A percentile compares a stretch with the other conserved stretches of the same genome.
These are phyloP conservation scores for Pulveroboletus frians DNA, from an alignment of 768 basidiomycete genomes.

Conservation along the genomic window DNA sequence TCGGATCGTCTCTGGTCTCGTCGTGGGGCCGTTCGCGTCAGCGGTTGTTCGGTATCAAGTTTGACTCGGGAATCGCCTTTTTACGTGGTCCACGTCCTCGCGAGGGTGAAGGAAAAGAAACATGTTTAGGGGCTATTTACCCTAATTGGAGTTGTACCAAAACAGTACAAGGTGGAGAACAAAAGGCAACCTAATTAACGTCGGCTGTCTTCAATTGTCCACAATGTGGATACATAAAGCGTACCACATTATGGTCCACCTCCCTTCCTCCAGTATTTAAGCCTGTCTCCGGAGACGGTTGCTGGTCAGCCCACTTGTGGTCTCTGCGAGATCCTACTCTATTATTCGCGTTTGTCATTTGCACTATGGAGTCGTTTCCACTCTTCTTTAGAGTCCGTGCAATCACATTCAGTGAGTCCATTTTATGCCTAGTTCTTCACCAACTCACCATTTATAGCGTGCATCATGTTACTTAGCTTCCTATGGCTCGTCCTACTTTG, in stretches of 20 bases:
- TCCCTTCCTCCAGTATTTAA: slow-evolving; percentile 5
- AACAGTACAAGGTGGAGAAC: slow-evolving; percentile 8
- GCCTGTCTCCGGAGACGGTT: slow-evolving; percentile 17
- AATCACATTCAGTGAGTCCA: slow-evolving; percentile 26
- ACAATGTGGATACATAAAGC: slow-evolving; percentile 4
- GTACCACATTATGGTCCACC: background rate
- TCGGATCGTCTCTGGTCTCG: background rate
- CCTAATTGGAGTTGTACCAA: background rate
- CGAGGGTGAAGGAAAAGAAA: background rate
- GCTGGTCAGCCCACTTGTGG: slow-evolving; percentile 11
- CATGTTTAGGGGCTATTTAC: slow-evolving; percentile 16
- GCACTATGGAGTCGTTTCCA: slow-evolving; percentile 28
- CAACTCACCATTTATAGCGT: slow-evolving; percentile 28
- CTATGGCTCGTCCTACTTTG: slow-evolving; percentile 46
- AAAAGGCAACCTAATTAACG: slow-evolving; percentile 9
- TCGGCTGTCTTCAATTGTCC: slow-evolving; percentile 16
- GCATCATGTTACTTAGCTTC: slow-evolving; percentile 41
- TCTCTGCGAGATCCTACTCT: slow-evolving; percentile 19
- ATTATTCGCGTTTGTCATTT: background rate
- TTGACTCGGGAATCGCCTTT: background rate
- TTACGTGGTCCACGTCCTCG: background rate
- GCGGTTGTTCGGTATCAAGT: background rate
- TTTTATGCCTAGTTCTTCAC: background rate
- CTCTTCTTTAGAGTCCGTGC: slow-evolving; percentile 29
- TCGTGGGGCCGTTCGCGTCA: background rate